Base-by-base conservation (phyloP, 75 land plant genomes). In the Cryptomeria japonica region DNA sequence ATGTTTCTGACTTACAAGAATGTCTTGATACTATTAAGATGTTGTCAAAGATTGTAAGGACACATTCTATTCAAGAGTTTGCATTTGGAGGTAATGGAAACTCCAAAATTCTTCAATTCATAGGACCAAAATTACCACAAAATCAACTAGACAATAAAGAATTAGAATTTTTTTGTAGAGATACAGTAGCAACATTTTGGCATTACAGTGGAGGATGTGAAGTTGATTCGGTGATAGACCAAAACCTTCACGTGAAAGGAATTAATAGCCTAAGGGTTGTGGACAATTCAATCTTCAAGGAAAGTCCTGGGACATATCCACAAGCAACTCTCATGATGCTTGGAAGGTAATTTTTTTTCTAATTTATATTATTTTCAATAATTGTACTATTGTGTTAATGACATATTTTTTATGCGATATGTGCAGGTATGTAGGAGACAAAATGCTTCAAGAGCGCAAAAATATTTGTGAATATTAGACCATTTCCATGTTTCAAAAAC, bases 291-390 rank as follows among this genome's bases (percentile, higher is more conserved):
- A 91, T 93, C 12, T 95, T 92, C 80, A 53, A 83, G 79, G 53
- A 18, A 41, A 90, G 92, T 0, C 95, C 95, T 15, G 96, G 96
- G 38, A 92, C 96, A 32, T 94, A 95, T 61, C 96, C 96, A 39
- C 96, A 95, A 76, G 96, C 96, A 36, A 94, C 96, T 31, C 88
- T 89, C 41, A 94, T 95, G 96, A 95, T 95, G 95, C 92, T 95
- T n/a, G 96, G 96, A 73, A 92, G 95, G 94, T 95, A n/a, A 78
- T 22, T 38, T 75, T 3, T 12, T 75, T 36, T 5, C 0, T 22
- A 61, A 15, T 0, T 15, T 16, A 4, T 56, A 56, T 18, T 18
- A 56, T 56, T 56, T 56, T 56, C 0, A 56, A 56, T 56, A 0
- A 0, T 73, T 73, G 9, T 73, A 31, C 0, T 32, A 11, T 13